Conservation (phyloP, 2,329 filamentous ascomycete species). For the Dichotomopilus funicola region DNA sequence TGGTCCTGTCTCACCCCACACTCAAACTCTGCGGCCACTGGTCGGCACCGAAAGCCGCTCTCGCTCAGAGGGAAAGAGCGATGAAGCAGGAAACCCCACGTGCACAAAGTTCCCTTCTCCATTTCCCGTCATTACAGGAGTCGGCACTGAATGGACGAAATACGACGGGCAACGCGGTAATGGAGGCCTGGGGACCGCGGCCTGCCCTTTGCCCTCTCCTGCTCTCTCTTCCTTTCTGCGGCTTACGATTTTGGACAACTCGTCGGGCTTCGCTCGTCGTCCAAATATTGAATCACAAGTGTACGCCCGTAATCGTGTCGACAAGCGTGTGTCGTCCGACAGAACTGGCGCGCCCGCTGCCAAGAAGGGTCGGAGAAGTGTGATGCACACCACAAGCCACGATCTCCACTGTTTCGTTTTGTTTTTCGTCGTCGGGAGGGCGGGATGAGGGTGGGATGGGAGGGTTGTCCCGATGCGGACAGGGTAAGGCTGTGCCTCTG, state of each 20-base stretch:
- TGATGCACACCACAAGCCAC: constrained; percentile 21
- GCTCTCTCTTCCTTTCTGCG: background rate
- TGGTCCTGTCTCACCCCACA: background rate
- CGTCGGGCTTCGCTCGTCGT: background rate
- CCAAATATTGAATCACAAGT: background rate
- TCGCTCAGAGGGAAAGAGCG: background rate
- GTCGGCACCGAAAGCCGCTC: constrained; percentile 1
- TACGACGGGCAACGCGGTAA: constrained; percentile 4
- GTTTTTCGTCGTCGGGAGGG: background rate
- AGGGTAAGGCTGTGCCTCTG: constrained; percentile 23
- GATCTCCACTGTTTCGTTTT: constrained; percentile 15
- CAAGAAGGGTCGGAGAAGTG: constrained; percentile 4
- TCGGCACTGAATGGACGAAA: constrained; percentile 14
- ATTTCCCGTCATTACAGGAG: constrained; percentile 1
- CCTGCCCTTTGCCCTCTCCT: background rate
- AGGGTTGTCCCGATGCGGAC: constrained; percentile 19
- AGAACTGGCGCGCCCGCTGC: background rate
- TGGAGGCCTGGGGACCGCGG: background rate
- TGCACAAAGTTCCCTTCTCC: background rate
- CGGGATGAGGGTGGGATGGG: constrained; percentile 1
- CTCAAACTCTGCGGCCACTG: background rate
- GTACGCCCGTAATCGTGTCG: too few relatives aligned
- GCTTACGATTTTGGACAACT: background rate
- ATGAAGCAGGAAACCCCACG: constrained; percentile 5
- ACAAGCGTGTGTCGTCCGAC: too few relatives aligned